A percentile compares a stretch with the other conserved stretches of the same genome.
Conservation (phyloP, 371 early-diverging fungal species). For the Saksenaea vasiformis region DNA sequence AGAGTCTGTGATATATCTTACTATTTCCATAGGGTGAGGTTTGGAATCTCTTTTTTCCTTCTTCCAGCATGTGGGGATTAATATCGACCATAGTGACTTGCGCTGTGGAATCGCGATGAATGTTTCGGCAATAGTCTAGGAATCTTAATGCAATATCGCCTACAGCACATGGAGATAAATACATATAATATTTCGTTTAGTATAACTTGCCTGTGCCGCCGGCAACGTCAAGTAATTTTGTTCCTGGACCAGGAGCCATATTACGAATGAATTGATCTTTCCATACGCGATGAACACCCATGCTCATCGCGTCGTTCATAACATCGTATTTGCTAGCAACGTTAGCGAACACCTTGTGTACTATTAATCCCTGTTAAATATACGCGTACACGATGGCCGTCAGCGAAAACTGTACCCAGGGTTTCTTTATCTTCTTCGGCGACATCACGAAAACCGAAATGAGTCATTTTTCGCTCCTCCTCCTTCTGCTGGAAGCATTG, state of each 20-base stretch:
- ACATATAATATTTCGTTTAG: neutral
- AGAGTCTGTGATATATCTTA: conserved; percentile 28
- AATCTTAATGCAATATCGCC: conserved; percentile 96
- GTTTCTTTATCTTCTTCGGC: conserved; percentile 83
- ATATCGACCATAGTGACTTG: conserved; percentile 93
- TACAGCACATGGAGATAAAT: conserved; percentile 10
- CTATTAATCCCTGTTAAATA: conserved; percentile 37
- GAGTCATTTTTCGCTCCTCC: conserved; percentile 54
- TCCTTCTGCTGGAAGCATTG: neutral
- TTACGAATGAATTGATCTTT: conserved; percentile 88
- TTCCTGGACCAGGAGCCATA: conserved; percentile 84
- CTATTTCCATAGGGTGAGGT: conserved; percentile 61
- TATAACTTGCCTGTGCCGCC: conserved; percentile 87
- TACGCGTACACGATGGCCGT: neutral
- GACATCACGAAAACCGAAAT: conserved; percentile 92
- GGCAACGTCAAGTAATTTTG: conserved; percentile 93
- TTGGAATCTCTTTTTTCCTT: conserved; percentile 80
- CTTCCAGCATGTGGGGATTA: conserved; percentile 93
- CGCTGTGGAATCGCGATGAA: conserved; percentile 67
- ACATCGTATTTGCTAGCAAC: conserved; percentile 94
- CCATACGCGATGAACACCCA: conserved; percentile 94
- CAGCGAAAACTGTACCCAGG: conserved; percentile 55
- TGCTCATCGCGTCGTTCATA: conserved; percentile 97
- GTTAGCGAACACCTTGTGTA: conserved; percentile 87
- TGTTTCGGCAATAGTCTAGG: conserved; percentile 76